A percentile compares a stretch with the other conserved stretches of the same genome.
Conservation (phyloP, 2,329 filamentous ascomycete species). For the Fusarium decemcellulare region DNA sequence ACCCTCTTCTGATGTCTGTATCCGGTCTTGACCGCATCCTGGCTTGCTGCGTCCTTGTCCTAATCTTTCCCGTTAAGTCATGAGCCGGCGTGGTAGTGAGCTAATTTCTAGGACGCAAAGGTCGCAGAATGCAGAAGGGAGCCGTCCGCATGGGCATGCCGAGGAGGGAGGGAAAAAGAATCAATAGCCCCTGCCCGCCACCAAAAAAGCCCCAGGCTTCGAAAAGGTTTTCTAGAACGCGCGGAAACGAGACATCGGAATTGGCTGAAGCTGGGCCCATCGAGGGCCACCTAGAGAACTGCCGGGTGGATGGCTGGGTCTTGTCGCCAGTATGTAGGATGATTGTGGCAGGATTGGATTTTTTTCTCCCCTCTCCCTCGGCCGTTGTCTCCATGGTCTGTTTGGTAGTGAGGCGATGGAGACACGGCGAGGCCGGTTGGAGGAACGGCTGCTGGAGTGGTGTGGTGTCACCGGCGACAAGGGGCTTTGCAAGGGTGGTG, state of each 20-base stretch:
- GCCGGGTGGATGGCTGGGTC: constrained; percentile 16
- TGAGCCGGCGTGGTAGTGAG: constrained; percentile 27
- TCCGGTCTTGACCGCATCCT: constrained; percentile 25
- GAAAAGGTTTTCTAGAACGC: constrained; percentile 35
- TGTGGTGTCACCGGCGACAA: constrained; percentile 36
- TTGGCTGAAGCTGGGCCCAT: constrained; percentile 24
- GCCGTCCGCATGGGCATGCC: constrained; percentile 23
- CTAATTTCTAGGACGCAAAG: constrained; percentile 13
- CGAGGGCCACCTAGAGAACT: constrained; percentile 10
- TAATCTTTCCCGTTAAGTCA: constrained; percentile 25
- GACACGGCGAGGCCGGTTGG: constrained; percentile 48
- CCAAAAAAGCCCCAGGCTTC: constrained; percentile 24
- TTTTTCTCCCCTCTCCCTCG: not conserved
- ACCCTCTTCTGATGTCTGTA: constrained; percentile 27
- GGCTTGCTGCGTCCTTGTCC: not conserved
- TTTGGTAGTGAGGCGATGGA: constrained; percentile 43
- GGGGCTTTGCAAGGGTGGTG: constrained; percentile 31
- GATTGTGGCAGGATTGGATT: constrained; percentile 30
- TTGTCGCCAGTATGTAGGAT: constrained; percentile 26
- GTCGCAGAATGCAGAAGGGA: constrained; percentile 29
- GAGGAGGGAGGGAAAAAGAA: constrained; percentile 19
- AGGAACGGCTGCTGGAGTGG: constrained; percentile 17
- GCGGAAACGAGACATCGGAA: constrained; percentile 19
- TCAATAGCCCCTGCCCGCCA: constrained; percentile 23
- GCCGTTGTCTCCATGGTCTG: constrained; percentile 13